Evolutionary conservation across 1,284 basidiomycete species (phyloP).

Genomic region (Trametes versicolor): DNA sequence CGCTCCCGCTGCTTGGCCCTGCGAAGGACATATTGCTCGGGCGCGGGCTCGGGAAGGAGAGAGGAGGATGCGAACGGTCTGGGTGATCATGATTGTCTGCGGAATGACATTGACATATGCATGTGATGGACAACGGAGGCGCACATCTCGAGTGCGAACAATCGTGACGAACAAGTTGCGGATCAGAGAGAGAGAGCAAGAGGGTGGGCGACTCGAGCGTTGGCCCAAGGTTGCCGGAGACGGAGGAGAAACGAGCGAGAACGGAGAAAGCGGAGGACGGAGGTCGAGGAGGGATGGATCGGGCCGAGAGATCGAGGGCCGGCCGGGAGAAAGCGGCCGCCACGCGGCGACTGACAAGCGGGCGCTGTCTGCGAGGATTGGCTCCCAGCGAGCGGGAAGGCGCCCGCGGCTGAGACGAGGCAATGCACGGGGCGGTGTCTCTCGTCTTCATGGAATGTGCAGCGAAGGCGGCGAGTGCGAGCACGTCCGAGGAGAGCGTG

Average conservation of each 20-base stretch:
- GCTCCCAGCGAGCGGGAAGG: not conserved
- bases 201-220: not conserved
- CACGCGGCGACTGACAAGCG: conserved; percentile 26
- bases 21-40: not conserved
- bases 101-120: conserved; percentile 4
- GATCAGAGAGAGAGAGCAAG: not conserved
- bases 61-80: not conserved
- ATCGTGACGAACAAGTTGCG: not conserved
- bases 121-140: not conserved
- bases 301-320: conserved; percentile 15
- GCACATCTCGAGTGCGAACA: not conserved
- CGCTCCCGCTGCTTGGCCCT: not conserved
- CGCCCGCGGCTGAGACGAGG: conserved; percentile 15
- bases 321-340: conserved; percentile 25
- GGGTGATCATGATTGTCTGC: conserved; percentile 4
- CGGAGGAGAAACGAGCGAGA: not conserved
- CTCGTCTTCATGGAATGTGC: conserved; percentile 11
- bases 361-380: conserved; percentile 24
- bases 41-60: not conserved
- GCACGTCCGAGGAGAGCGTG: not conserved
- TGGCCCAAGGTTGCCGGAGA: not conserved
- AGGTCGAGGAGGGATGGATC: conserved; percentile 7
- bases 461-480: not conserved
- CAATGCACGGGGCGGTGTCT: conserved; percentile 32
- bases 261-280: conserved; percentile 7